Conservation (phyloP, 73 alveolate genomes). For the Tetrahymena elliotti region DNA sequence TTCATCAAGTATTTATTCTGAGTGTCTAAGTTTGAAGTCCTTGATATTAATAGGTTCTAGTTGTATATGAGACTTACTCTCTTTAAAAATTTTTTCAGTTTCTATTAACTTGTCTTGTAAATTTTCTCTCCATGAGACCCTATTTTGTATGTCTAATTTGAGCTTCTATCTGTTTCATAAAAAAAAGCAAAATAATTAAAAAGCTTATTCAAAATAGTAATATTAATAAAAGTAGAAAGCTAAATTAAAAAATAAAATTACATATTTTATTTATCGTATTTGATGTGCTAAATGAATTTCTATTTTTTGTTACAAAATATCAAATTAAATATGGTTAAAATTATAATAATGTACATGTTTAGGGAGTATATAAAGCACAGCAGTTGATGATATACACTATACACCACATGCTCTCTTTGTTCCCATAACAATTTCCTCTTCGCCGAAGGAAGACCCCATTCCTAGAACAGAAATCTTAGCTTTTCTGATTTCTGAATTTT, state of each 20-base stretch:
- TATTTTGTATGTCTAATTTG: background rate
- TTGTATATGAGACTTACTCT: background rate
- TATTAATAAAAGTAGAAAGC: background rate
- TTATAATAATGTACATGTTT: background rate
- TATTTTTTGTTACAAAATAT: background rate
- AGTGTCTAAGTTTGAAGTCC: background rate
- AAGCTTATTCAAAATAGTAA: background rate
- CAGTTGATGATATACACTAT: background rate
- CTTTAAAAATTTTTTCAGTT: background rate
- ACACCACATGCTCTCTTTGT: background rate
- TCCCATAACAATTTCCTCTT: background rate
- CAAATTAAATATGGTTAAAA: background rate
- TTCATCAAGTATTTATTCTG: background rate
- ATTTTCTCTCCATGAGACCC: background rate
- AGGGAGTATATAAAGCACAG: background rate
- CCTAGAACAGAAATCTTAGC: background rate
- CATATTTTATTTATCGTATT: background rate
- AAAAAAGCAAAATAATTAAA: background rate
- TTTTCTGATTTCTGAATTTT: background rate
- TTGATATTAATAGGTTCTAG: background rate
- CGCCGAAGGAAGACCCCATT: background rate
- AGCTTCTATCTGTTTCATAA: background rate
- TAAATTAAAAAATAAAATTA: background rate
- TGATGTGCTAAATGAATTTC: background rate
- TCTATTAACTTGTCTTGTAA: background rate